Conservation (phyloP, 179 eudicot genomes). For the Beta macrorhiza region DNA sequence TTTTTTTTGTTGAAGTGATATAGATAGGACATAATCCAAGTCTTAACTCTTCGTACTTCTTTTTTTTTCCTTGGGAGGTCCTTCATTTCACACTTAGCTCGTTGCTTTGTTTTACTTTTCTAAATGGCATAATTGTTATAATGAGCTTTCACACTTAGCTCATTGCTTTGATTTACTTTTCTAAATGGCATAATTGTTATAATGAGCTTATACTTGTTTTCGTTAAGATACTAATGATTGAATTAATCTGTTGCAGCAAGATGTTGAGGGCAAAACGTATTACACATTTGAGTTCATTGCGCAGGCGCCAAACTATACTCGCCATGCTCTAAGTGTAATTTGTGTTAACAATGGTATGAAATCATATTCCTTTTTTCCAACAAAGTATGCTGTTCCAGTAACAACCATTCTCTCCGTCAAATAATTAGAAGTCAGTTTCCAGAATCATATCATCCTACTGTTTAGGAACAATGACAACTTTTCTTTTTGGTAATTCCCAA, state of each 20-base stretch:
- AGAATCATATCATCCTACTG: background rate
- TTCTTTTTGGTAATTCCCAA: background rate
- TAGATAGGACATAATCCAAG: background rate
- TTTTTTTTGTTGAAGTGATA: background rate
- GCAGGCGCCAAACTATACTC: constrained; percentile 86
- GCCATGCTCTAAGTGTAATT: constrained; percentile 84
- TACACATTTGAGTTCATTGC: constrained; percentile 87
- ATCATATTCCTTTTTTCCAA: background rate
- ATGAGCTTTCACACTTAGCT: background rate
- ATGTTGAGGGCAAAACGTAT: constrained; percentile 75
- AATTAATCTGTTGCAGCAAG: constrained; percentile 53
- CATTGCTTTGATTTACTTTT: background rate
- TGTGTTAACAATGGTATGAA: constrained; percentile 84
- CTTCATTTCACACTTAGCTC: background rate
- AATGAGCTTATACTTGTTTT: constrained; percentile 8
- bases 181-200: background rate
- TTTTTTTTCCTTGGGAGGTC: too few species aligned
- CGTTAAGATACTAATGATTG: background rate
- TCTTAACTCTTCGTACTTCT: background rate
- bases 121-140: background rate
- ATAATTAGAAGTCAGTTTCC: background rate
- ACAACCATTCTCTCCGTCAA: background rate
- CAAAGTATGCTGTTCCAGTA: background rate
- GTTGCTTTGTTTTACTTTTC: background rate
- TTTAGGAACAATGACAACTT: background rate